A percentile compares a stretch with the other conserved stretches of the same genome.
These are phyloP conservation scores for Chaetomiaceae sp. DNA, from an alignment of 2,329 filamentous ascomycete genomes.

Conservation along the genomic window DNA sequence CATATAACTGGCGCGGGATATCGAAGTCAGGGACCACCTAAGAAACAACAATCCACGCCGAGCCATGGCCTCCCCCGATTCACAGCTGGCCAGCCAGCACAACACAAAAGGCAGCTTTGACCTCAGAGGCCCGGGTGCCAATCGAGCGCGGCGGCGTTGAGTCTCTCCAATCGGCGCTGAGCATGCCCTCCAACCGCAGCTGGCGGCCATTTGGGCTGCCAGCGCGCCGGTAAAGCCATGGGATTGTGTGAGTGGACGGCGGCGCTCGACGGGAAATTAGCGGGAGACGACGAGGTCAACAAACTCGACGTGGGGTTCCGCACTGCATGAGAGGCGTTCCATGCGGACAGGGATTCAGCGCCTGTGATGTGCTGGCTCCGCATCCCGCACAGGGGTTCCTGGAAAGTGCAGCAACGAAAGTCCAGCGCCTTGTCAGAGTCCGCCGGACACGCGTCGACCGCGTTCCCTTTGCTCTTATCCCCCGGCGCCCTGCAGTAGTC, in stretches of 20 bases:
- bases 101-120: neutral
- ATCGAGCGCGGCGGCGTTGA: neutral
- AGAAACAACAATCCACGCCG: neutral
- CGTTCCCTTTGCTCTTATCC: too few relatives aligned
- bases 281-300: constrained; percentile 5
- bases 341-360: constrained; percentile 11
- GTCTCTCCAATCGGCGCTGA: neutral
- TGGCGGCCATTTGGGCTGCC: neutral
- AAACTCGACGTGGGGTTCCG: constrained; percentile 14
- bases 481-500: too few relatives aligned
- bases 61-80: too few relatives aligned
- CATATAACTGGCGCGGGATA: neutral
- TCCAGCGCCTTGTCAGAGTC: neutral
- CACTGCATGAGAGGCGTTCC: constrained; percentile 14
- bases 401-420: too few relatives aligned
- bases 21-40: neutral
- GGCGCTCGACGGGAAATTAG: constrained; percentile 10
- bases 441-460: neutral
- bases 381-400: neutral
- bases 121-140: neutral
- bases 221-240: constrained; percentile 8
- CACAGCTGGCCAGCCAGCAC: neutral
- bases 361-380: constrained; percentile 2
- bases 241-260: constrained; percentile 4
- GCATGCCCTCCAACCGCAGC: neutral